Base-by-base conservation (phyloP, 2,329 filamentous ascomycete species). In the Bipolaris zeicola region DNA sequence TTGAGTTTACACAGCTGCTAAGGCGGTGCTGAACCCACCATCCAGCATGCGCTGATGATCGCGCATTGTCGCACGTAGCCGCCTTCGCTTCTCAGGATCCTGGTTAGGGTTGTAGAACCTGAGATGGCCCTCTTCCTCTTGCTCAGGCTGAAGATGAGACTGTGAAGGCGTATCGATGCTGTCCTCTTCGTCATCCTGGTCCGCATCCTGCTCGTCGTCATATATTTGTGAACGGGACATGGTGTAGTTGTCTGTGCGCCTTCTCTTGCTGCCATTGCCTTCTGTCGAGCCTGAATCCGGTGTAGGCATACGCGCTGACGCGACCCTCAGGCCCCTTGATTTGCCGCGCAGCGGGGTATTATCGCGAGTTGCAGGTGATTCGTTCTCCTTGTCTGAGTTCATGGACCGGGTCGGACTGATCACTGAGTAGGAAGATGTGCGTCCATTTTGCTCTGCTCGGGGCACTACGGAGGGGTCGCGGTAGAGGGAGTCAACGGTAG, bases 31-130 rank as follows among this genome's bases (percentile, higher is more conserved):
- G 33, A 18, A 57, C 57, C 46, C 14, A 53, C 86, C 85, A 61
- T 89, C 72, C 78, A 89, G 76, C 41, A 85, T 80, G 47, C 82
- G 78, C 24, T 82, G 80, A n/a, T 96, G 80, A 41, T 88, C 85
- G 60, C 93, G 85, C 56, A 92, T 82, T 8, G 82, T 83, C 55
- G 86, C 86, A 57, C 92, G 89, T 33, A 96, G 79, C 50, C 81
- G 78, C 22, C 93, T 84, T 38, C 92, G 86, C 75, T 92, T 85
- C 41, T 89, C 85, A 11, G 89, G 81, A 54, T 91, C 83, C 72
- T 97, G 94, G 58, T 96, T 88, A 0, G 92, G 93, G 69, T 97
- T 90, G 75, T 93, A 96, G 62, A 78, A 85, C 31, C 42, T 53
- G 22, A 58, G 33, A 11, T 61, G 38, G n/a, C 54, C 58, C 13